Base-by-base conservation (phyloP, 2,329 filamentous ascomycete genomes). In the Colletotrichum sp. region DNA sequence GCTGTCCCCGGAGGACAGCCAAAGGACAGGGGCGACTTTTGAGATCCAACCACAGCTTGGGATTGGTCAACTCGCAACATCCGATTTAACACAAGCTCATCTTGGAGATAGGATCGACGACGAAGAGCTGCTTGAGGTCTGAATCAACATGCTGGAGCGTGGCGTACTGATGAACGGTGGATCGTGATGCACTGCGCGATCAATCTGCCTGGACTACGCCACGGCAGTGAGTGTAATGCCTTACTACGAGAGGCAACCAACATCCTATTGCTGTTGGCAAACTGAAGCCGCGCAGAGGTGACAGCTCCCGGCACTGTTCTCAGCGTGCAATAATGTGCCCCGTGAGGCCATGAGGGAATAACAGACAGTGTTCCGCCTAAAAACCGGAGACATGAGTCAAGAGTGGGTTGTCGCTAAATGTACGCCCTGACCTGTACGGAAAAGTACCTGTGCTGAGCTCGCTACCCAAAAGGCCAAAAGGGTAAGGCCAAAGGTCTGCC, bases 341-440 rank as follows among this genome's bases (percentile, higher is more conserved):
- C n/a, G 21, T 63, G 58, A 21, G 28, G 28, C 58, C 58, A 60
- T 13, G 69, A 74, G 72, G 38, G 73, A 68, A 70, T 71, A 57
- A 34, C 24, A 63, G 26, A 58, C 36, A 36, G 30, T 48, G 63
- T 63, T 55, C 38, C 57, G 30, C 60, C 67, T 21, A 58, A 34
- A 16, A 65, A 48, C 18, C 28, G 21, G 43, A 65, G 30, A 74
- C 70, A 58, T 36, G 74, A 76, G 70, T 74, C 74, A 74, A 74
- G 74, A 60, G 58, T 24, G 32, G 21, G 58, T 55, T 21, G 43
- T 38, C 21, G 58, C 34, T 65, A 69, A 6, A 43, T 26, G 34
- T 36, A 74, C 74, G 28, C 74, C 64, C 73, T 64, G 26, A 9
- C 16, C 18, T 12, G 26, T 30, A 13, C n/a, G 30, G n/a, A 63